Evolutionary conservation across 2,329 filamentous ascomycete species (phyloP).

Genomic region (Ophidiomyces ophidiicola): DNA sequence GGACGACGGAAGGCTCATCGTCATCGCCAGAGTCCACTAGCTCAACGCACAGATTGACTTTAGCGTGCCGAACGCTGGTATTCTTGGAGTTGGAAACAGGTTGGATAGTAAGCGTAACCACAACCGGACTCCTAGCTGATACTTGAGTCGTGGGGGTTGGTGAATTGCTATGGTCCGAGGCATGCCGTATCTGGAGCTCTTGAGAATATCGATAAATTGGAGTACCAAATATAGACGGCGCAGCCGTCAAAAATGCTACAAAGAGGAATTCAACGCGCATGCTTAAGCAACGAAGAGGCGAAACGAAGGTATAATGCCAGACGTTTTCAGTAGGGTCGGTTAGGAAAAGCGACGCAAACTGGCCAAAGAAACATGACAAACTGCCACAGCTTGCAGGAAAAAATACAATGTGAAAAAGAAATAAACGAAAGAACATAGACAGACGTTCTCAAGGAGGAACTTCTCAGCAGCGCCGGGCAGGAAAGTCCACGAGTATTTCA

Average conservation of each 20-base stretch:
- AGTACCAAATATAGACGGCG: neutral
- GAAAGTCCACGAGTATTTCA: no score
- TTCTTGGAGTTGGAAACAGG: neutral
- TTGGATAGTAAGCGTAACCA: constrained; percentile 12
- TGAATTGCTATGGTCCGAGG: neutral
- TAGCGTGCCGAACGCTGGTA: neutral
- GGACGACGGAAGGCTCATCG: constrained; percentile 3
- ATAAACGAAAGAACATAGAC: no score
- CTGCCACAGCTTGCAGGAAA: no score
- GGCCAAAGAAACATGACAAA: no score
- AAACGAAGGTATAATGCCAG: no score
- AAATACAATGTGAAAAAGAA: no score
- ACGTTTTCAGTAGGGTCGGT: no score
- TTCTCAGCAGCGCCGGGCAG: no score
- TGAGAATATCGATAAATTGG: constrained; percentile 8
- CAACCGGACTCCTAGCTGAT: constrained; percentile 3
- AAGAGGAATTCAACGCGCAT: constrained; percentile 6
- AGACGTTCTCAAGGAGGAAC: no score
- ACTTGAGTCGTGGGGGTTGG: neutral
- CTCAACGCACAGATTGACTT: constrained; percentile 11
- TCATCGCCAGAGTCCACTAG: constrained; percentile 2
- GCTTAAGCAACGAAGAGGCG: no score
- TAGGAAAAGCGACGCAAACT: no score
- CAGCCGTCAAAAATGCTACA: neutral
- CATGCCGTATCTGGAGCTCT: neutral